phyloP scores from a whole-genome alignment of 2,329 filamentous ascomycete species.

The Sphaerostilbella broomeana region DNA sequence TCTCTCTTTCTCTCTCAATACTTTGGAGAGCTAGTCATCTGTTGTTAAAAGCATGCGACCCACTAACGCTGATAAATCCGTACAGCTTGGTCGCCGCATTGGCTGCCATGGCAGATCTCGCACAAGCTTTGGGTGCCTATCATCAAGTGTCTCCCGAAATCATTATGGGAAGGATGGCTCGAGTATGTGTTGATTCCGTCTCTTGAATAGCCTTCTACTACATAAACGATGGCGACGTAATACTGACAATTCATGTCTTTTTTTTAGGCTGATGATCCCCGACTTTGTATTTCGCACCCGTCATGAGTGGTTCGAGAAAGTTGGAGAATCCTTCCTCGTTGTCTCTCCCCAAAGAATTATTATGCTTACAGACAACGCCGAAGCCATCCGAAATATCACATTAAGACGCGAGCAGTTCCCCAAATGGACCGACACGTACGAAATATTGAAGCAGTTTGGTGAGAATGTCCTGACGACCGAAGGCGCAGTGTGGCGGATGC shows the following conservation, averaged over 20 bases:
- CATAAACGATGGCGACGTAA: too few relatives aligned
- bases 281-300: conserved; percentile 54
- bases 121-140: conserved; percentile 48
- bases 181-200: conserved; percentile 40
- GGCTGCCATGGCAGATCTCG: conserved; percentile 49
- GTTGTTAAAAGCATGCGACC: not conserved
- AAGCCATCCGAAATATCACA: conserved; percentile 59
- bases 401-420: conserved; percentile 63
- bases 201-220: not conserved
- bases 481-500: conserved; percentile 61
- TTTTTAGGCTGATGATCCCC: conserved; percentile 40
- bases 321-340: conserved; percentile 59
- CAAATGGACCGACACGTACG: conserved; percentile 31
- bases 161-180: conserved; percentile 52
- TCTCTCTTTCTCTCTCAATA: not conserved
- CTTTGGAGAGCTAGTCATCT: not conserved
- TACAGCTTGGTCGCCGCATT: conserved; percentile 44
- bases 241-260: conserved; percentile 21
- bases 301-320: conserved; percentile 49
- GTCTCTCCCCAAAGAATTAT: conserved; percentile 50
- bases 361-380: conserved; percentile 56
- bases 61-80: not conserved
- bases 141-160: conserved; percentile 47
- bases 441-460: conserved; percentile 47
- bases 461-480: conserved; percentile 66